Conservation (phyloP, 352 stramenopile species). For the Phytopythium aichiense region DNA sequence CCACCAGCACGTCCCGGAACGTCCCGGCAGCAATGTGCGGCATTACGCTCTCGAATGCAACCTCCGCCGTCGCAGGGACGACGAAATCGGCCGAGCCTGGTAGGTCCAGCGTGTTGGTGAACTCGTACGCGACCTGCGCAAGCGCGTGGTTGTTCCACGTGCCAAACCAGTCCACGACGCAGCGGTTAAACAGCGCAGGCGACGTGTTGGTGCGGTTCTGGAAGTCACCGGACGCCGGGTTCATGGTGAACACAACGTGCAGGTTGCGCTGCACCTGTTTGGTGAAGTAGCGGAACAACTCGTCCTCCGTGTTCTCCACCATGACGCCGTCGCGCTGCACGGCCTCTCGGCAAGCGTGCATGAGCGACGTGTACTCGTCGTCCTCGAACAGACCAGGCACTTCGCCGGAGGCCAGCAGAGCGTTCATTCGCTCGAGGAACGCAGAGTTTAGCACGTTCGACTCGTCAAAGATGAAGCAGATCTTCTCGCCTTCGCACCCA, state of each 20-base stretch:
- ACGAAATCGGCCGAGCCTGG: constrained; percentile 82
- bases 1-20: constrained; percentile 78
- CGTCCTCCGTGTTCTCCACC: constrained; percentile 92
- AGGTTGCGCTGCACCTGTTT: constrained; percentile 98
- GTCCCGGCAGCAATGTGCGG: constrained; percentile 63
- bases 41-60: constrained; percentile 51
- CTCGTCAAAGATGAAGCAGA: constrained; percentile 99
- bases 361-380: constrained; percentile 97
- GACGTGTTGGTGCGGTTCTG: constrained; percentile 97
- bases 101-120: constrained; percentile 95
- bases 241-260: constrained; percentile 99
- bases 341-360: constrained; percentile 94
- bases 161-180: constrained; percentile 99
- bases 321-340: constrained; percentile 89
- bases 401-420: constrained; percentile 98
- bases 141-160: constrained; percentile 98
- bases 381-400: constrained; percentile 99
- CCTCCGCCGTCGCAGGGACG: constrained; percentile 39
- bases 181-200: constrained; percentile 99
- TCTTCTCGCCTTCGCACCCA: constrained; percentile 97
- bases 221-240: constrained; percentile 97
- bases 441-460: constrained; percentile 97
- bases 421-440: constrained; percentile 99
- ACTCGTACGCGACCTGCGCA: constrained; percentile 98
- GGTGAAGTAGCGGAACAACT: constrained; percentile 97